Evolutionary conservation across 192 early-diverging fungal species (phyloP), one percentile per base, ranked within the genome.

Genomic region (Linnemannia exigua): DNA sequence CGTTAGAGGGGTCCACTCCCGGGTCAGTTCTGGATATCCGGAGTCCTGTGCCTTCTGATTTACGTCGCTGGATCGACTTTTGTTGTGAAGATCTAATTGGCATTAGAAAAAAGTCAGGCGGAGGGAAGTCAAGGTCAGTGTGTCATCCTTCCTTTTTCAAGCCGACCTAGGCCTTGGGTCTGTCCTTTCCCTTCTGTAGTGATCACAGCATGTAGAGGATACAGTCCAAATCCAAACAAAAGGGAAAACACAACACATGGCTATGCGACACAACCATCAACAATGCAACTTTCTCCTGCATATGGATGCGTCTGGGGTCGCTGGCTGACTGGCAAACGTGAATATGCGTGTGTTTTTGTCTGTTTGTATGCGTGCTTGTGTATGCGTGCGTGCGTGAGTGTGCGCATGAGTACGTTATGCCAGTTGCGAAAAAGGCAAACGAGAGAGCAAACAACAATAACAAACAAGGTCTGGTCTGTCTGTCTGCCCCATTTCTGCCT

Each of bases 11-110:
- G 25, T 74, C 72, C 25, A 35, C 31, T 69, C 68, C 73, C 38
- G 79, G 77, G 19, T 79, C 82, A n/a, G 68, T 37, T 52, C 48
- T 76, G 36, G 84, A 69, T 72, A 80, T 76, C 68, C 79, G 77
- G 17, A 86, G 75, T 69, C 70, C 66, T 36, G 79, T 80, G 17
- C 79, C 84, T 51, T 86, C 84, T 20, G 84, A 86, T 44, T 86
- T 86, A 78, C 84, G 84, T 58, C 84, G 69, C 46, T 80, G 84
- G 8, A 86, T 58, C 20, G 74, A 74, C 38, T 79, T 79, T 41
- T 76, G 76, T 22, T 51, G 73, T 28, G 75, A 68, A 4, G 70
- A 31, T 16, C 74, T 75, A 46, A 37, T 3, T 4, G 31, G 68
- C 19, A 37, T 17, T 9, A 52, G 6, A 14, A 48, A 47, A 70